A percentile compares a stretch with the other conserved stretches of the same genome.
Conservation (phyloP, 2,329 filamentous ascomycete species). For the Aspergillus pseudoviridinutans region DNA sequence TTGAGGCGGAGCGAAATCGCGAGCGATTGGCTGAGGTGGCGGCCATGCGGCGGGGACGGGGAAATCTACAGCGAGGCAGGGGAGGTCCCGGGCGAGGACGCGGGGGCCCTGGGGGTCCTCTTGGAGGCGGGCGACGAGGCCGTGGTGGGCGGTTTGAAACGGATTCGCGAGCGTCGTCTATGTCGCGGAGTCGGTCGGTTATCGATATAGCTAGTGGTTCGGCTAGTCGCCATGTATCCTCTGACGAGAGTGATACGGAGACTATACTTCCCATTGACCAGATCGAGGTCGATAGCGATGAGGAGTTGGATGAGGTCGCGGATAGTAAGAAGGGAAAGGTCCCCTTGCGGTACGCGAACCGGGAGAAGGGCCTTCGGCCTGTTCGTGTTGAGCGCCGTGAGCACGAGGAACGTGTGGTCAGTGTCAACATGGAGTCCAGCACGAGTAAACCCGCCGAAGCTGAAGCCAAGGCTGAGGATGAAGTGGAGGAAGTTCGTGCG, state of each 20-base stretch:
- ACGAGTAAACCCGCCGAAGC: constrained; percentile 42
- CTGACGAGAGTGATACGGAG: constrained; percentile 45
- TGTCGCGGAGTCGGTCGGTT: constrained; percentile 27
- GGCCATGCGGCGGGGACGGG: constrained; percentile 35
- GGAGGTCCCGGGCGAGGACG: constrained; percentile 29
- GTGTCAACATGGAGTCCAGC: constrained; percentile 53
- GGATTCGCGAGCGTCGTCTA: constrained; percentile 24
- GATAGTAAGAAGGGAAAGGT: constrained; percentile 32
- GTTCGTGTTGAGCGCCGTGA: constrained; percentile 54
- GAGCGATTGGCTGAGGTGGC: constrained; percentile 39
- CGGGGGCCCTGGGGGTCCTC: constrained; percentile 24
- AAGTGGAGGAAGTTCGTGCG: constrained; percentile 22
- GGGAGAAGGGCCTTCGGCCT: constrained; percentile 41
- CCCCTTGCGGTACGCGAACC: constrained; percentile 20
- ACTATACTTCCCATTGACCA: constrained; percentile 54
- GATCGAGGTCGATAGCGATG: constrained; percentile 55
- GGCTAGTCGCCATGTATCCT: constrained; percentile 30
- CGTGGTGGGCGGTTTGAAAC: constrained; percentile 19
- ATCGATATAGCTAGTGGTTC: constrained; percentile 20
- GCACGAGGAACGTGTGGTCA: constrained; percentile 52
- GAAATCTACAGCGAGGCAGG: constrained; percentile 23
- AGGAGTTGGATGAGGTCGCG: constrained; percentile 33
- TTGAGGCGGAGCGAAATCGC: constrained; percentile 39
- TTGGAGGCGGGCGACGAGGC: constrained; percentile 23
- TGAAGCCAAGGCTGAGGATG: constrained; percentile 27